Conservation (phyloP, 768 basidiomycete genomes). For the Termitomyces titanicus region DNA sequence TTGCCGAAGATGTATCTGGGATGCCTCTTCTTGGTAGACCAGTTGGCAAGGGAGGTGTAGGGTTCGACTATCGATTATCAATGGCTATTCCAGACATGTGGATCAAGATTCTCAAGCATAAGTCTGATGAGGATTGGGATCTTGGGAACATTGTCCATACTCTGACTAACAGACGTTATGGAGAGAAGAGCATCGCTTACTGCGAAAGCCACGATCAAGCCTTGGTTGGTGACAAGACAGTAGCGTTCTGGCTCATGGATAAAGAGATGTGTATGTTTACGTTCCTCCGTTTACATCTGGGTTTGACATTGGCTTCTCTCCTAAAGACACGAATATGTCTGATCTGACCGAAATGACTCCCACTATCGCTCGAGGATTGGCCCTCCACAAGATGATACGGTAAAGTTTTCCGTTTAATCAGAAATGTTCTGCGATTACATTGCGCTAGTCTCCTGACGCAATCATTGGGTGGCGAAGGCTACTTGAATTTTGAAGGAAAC, state of each 20-base stretch:
- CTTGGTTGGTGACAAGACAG: slow-evolving; percentile 95
- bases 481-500: slow-evolving; percentile 96
- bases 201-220: slow-evolving; percentile 98
- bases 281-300: background rate
- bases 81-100: slow-evolving; percentile 99
- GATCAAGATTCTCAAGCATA: slow-evolving; percentile 98
- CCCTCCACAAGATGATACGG: slow-evolving; percentile 98
- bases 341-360: slow-evolving; percentile 80
- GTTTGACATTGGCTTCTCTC: slow-evolving; percentile 1
- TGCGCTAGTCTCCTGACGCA: slow-evolving; percentile 75
- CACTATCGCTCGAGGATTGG: slow-evolving; percentile 81
- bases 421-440: background rate
- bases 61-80: slow-evolving; percentile 96
- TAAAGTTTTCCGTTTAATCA: slow-evolving; percentile 25
- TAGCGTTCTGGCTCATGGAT: slow-evolving; percentile 99
- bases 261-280: slow-evolving; percentile 92
- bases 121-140: slow-evolving; percentile 83
- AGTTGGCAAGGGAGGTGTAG: slow-evolving; percentile 80
- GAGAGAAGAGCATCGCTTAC: slow-evolving; percentile 90
- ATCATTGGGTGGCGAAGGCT: slow-evolving; percentile 93
- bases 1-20: slow-evolving; percentile 98
- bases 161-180: slow-evolving; percentile 82
- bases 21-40: slow-evolving; percentile 94
- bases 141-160: slow-evolving; percentile 85
- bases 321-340: slow-evolving; percentile 89